phyloP scores from a whole-genome alignment of 148 eudicot genomes.

The Chenopodium quinoa region DNA sequence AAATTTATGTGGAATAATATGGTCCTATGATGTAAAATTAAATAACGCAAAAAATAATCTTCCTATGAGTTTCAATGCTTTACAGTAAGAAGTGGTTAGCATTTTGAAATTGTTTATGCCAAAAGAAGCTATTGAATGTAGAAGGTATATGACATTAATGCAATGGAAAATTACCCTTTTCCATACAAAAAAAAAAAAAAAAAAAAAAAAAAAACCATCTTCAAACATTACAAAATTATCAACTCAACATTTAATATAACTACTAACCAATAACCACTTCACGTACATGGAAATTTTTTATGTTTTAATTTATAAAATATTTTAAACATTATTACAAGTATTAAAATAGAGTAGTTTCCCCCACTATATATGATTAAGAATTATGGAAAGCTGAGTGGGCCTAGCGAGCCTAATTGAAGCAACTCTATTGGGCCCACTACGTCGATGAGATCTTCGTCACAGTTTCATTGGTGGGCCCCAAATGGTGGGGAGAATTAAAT shows the following conservation, averaged over 20 bases:
- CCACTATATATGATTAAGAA: not conserved
- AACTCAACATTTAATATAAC: not conserved
- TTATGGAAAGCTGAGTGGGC: not conserved
- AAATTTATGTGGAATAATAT: too few relatives aligned
- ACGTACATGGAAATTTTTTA: not conserved
- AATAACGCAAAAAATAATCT: too few relatives aligned
- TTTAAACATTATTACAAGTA: too few relatives aligned
- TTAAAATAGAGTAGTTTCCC: not conserved
- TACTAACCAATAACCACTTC: not conserved
- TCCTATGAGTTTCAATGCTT: too few relatives aligned
- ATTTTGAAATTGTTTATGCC: not conserved
- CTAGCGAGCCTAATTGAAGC: not conserved
- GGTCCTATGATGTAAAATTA: too few relatives aligned
- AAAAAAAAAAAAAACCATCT: not conserved
- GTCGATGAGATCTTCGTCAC: constrained; percentile 3
- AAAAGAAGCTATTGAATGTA: not conserved
- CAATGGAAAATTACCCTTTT: not conserved
- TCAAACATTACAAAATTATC: not conserved
- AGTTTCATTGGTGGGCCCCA: constrained; percentile 23
- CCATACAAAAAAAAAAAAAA: not conserved
- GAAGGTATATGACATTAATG: not conserved
- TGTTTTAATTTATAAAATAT: too few relatives aligned
- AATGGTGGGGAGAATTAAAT: not conserved
- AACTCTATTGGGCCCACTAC: constrained; percentile 7
- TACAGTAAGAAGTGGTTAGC: too few relatives aligned